Evolutionary conservation across 306 rosid genomes (phyloP).

Genomic region (Acmispon strigosus): DNA sequence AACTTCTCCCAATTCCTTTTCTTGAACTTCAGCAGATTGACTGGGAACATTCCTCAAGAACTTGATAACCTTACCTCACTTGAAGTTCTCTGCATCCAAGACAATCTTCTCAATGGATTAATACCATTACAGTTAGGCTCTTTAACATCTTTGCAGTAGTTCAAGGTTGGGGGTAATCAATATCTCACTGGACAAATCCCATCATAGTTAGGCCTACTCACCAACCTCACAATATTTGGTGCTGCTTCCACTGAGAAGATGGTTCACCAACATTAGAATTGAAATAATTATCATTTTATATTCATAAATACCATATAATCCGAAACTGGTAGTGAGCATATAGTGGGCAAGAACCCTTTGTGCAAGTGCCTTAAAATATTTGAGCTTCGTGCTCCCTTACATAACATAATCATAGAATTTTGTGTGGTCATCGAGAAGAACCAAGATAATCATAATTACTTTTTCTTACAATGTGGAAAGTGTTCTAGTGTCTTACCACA

Average conservation of each 20-base stretch:
- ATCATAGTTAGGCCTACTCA: constrained; percentile 57
- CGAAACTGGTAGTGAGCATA: constrained; percentile 64
- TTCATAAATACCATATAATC: constrained; percentile 60
- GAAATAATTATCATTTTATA: not conserved
- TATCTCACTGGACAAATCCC: constrained; percentile 76
- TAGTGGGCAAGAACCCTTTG: constrained; percentile 73
- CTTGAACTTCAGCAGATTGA: constrained; percentile 65
- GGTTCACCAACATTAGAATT: not conserved
- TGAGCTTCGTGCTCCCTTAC: constrained; percentile 73
- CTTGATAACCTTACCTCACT: constrained; percentile 64
- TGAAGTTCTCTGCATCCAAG: constrained; percentile 71
- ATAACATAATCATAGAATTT: constrained; percentile 10
- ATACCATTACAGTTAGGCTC: constrained; percentile 82
- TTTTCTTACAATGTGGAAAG: not conserved
- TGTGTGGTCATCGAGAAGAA: not conserved
- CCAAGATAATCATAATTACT: not conserved
- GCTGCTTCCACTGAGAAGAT: constrained; percentile 67
- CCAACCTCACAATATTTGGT: constrained; percentile 87
- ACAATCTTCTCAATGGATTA: constrained; percentile 72
- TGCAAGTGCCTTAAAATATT: constrained; percentile 77
- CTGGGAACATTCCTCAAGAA: constrained; percentile 58
- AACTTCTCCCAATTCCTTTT: constrained; percentile 76
- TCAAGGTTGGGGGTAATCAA: constrained; percentile 86
- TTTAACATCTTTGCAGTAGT: constrained; percentile 69
- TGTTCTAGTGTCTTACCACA: constrained; percentile 53